phyloP scores from a whole-genome alignment of 306 rosid genomes.

The Hippophae gyantsensis region DNA sequence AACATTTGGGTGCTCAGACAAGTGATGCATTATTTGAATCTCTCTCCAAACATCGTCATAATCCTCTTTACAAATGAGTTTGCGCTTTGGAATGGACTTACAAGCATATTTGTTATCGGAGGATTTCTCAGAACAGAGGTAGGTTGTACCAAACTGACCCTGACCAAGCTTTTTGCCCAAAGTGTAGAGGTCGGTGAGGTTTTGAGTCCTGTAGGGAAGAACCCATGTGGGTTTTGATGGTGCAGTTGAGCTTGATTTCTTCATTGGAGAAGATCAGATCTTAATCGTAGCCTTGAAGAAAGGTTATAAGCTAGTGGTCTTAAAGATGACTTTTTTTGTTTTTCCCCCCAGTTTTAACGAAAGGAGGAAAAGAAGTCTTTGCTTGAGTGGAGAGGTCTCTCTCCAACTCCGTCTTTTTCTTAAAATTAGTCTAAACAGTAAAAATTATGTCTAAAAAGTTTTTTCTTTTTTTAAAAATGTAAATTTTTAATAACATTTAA shows the following conservation, averaged over 20 bases:
- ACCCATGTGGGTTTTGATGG: slow-evolving; percentile 31
- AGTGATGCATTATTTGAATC: slow-evolving; percentile 50
- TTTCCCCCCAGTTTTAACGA: no score
- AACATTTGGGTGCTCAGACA: slow-evolving; percentile 34
- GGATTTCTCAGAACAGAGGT: slow-evolving; percentile 25
- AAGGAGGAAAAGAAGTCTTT: no score
- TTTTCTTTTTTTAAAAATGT: no score
- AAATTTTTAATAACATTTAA: no score
- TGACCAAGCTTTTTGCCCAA: slow-evolving; percentile 32
- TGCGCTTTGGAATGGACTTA: slow-evolving; percentile 41
- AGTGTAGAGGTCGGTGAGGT: slow-evolving; percentile 25
- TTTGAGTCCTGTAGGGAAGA: slow-evolving; percentile 32
- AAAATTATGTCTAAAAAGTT: no score
- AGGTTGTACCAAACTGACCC: slow-evolving; percentile 44
- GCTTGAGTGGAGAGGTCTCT: no score
- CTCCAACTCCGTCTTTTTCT: no score
- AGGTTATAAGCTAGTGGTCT: no score
- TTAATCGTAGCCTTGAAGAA: no score
- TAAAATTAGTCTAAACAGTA: no score
- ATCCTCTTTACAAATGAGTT: slow-evolving; percentile 36
- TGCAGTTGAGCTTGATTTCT: slow-evolving; percentile 21
- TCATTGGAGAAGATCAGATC: slow-evolving; percentile 11
- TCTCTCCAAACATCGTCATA: slow-evolving; percentile 39
- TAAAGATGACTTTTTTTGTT: no score
- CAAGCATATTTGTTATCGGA: slow-evolving; percentile 26